Base-by-base conservation (phyloP, 2,329 filamentous ascomycete genomes). In the Xylariaceae sp. region DNA sequence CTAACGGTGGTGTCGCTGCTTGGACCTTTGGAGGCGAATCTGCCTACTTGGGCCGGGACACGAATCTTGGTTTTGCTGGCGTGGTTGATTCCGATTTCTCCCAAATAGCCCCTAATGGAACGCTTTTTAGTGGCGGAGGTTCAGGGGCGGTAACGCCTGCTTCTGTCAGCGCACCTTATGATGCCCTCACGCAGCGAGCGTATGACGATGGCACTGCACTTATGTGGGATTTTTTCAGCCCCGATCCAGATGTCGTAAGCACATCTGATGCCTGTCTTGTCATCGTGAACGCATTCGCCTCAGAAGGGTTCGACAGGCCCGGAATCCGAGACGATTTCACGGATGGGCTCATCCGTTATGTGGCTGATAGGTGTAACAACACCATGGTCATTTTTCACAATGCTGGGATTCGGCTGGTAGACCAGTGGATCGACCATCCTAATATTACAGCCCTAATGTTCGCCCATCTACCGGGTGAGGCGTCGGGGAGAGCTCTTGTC, bases 271-370 rank as follows among this genome's bases (percentile, higher is more conserved):
- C 90, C 6, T 94, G 91, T 58, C 70, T 88, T 2, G 82, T 87
- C 0, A 82, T 88, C 59, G 81, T 83, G 60, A 88, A 88, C 64
- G 81, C 78, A 6, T 89, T 87, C 70, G 83, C 87, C 1, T 85
- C 87, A 1, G 91, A 96, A 71, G 88, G 87, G 1, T 87, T 80
- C 58, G 80, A 90, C 53, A 78, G 84, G 40, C 75, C 81, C 0
- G 78, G 77, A 6, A 74, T 90, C 33, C 78, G 79, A 24, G 89
- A 93, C 66, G 86, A 87, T 54, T 83, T 83, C 46, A 85, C 81
- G 1, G 84, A 88, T 57, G 70, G 68, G 0, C 71, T 88, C 0
- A 77, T 88, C 36, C 71, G 70, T 1, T 77, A 80, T 39, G 83
- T 88, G 0, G 85, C 86, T 0, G 70, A 74, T 6, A 73, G 75